Percentiles rank a stretch among this genome's conserved stretches.
Evolutionary conservation across 2,329 filamentous ascomycete species (phyloP).

Genomic region (Phialophora tarda): DNA sequence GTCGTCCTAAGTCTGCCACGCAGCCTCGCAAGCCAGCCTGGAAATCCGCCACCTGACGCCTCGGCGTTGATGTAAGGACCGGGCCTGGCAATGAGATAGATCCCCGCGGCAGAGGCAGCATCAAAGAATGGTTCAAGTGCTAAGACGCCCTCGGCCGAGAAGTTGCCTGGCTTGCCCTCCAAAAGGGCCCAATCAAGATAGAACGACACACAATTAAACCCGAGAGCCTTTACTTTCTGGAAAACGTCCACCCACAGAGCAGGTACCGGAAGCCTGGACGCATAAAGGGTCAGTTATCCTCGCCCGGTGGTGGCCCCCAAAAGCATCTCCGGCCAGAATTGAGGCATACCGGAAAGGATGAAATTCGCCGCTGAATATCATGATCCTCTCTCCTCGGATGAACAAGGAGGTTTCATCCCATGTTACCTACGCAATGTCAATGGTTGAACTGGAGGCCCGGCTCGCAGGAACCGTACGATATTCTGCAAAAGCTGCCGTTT

Average conservation of each 20-base stretch:
- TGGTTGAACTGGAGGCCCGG: too few relatives aligned
- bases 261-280: constrained; percentile 60
- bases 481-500: constrained; percentile 18
- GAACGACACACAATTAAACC: constrained; percentile 80
- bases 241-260: constrained; percentile 73
- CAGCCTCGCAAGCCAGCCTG: constrained; percentile 77
- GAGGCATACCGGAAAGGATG: constrained; percentile 64
- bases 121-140: constrained; percentile 76
- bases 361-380: constrained; percentile 75
- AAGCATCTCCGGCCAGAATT: neutral
- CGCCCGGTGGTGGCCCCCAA: too few relatives aligned
- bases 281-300: neutral
- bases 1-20: constrained; percentile 68
- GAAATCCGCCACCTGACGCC: constrained; percentile 75
- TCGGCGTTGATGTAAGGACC: constrained; percentile 83
- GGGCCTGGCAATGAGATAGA: constrained; percentile 75
- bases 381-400: constrained; percentile 70
- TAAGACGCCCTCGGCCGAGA: constrained; percentile 73
- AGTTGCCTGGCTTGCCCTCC: constrained; percentile 73
- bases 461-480: constrained; percentile 5
- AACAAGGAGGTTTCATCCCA: constrained; percentile 76
- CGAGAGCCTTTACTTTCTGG: constrained; percentile 80
- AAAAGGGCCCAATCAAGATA: constrained; percentile 80
- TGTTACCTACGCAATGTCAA: constrained; percentile 55
- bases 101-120: constrained; percentile 72